Conservation (phyloP, 352 stramenopile species). For the Phytophthora cactorum region DNA sequence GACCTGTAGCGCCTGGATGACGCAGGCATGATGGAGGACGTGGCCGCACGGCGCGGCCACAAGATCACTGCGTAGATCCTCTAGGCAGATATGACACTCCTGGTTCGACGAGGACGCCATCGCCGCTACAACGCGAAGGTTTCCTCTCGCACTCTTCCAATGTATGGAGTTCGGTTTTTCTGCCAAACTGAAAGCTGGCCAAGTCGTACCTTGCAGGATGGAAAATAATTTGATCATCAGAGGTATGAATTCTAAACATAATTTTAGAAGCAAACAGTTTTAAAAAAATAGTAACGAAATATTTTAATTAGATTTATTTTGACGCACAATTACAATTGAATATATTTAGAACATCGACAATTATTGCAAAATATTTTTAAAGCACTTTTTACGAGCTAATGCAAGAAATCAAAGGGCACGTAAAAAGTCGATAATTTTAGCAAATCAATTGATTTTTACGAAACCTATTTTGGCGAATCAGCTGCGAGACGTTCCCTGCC, state of each 20-base stretch:
- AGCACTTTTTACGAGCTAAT: neutral
- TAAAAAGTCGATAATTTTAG: neutral
- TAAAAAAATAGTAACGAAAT: too few species aligned
- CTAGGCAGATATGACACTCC: conserved; percentile 86
- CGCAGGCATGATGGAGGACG: conserved; percentile 75
- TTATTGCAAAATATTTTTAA: too few species aligned
- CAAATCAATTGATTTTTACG: conserved; percentile 19
- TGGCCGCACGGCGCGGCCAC: conserved; percentile 70
- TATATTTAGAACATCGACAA: too few species aligned
- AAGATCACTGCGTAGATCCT: conserved; percentile 72
- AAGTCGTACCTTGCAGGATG: too few species aligned
- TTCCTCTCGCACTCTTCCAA: neutral
- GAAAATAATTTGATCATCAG: too few species aligned
- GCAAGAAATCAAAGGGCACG: too few species aligned
- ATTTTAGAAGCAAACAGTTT: too few species aligned
- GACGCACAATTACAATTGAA: too few species aligned
- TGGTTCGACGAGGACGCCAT: conserved; percentile 35
- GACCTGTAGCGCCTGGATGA: conserved; percentile 76
- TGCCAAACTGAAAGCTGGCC: neutral
- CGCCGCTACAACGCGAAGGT: conserved; percentile 1
- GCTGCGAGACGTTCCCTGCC: conserved; percentile 4
- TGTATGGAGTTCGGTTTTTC: conserved; percentile 1
- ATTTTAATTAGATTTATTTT: neutral
- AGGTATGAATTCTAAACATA: too few species aligned
- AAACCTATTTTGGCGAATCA: neutral